Base-by-base conservation (phyloP, 495 filamentous ascomycete species). In the Aspergillus cavernicola region DNA sequence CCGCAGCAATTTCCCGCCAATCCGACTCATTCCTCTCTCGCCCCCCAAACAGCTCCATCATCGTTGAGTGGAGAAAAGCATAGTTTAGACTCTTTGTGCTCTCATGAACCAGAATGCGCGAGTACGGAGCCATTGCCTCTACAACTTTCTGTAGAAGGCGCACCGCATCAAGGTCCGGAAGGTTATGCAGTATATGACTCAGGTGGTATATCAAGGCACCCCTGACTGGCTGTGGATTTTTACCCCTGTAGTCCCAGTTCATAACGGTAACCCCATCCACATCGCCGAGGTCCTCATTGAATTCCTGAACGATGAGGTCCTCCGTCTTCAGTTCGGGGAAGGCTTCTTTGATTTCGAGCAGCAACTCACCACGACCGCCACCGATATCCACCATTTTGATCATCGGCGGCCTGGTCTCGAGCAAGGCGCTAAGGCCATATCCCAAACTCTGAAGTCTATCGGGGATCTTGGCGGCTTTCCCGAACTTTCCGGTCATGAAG, bases 321-420 rank as follows among this genome's bases (percentile, higher is more conserved):
- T 29, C 11, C 10, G 81, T 61, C 10, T 68, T 61, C 1, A 75
- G 62, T 7, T 68, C 57, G 0, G 78, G 80, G 43, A 69, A 69
- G 0, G 66, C 66, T 1, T 60, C 50, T 31, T 66, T 66, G 50
- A 83, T 71, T 22, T 69, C 67, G 0, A 73, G 60, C 0, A 82
- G 64, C 35, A 83, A 69, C 33, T 82, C 72, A 0, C 81, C 81
- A 5, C 69, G 56, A 11, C 70, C 71, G 5, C 81, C 81, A 16
- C 72, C 81, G 12, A 83, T 73, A 59, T 85, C 82, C 2, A 85
- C 79, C 28, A 83, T 64, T 5, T 62, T 56, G 6, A 53, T 50
- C 6, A 26, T 58, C 1, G 69, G 64, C 2, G 58, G 51, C 1
- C 10, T 24, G 18, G 23, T 39, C 9, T 46, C 26, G 6, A 59